phyloP scores from a whole-genome alignment of 805 yeast genomes.

The Candida fluviatilis region DNA sequence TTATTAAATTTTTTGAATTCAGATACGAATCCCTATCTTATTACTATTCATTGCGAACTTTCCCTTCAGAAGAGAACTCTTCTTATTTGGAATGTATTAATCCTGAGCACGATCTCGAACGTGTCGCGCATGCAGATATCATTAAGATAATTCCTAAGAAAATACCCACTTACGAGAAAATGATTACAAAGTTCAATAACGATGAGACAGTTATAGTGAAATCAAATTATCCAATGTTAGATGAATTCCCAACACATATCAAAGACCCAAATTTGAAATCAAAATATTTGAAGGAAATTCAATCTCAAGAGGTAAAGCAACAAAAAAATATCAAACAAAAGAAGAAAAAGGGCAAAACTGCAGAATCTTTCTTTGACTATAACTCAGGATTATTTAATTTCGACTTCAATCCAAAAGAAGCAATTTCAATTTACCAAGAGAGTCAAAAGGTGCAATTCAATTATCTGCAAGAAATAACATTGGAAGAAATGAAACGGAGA shows the following conservation, averaged over 20 bases:
- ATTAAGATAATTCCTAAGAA: slow-evolving; percentile 14
- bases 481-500: slow-evolving; percentile 3
- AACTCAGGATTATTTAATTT: slow-evolving; percentile 20
- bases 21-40: slow-evolving; percentile 18
- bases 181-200: slow-evolving; percentile 13
- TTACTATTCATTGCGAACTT: slow-evolving; percentile 15
- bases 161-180: slow-evolving; percentile 14
- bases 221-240: slow-evolving; percentile 17
- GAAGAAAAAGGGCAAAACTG: background rate
- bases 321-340: background rate
- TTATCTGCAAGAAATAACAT: background rate
- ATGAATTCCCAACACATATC: slow-evolving; percentile 1
- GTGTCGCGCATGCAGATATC: slow-evolving; percentile 11
- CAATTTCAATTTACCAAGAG: slow-evolving; percentile 1
- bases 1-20: slow-evolving; percentile 29
- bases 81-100: slow-evolving; percentile 11
- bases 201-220: slow-evolving; percentile 10
- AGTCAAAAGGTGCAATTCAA: background rate
- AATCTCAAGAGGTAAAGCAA: slow-evolving; percentile 6
- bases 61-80: slow-evolving; percentile 13
- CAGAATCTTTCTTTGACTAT: slow-evolving; percentile 15
- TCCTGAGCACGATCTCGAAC: slow-evolving; percentile 7
- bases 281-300: slow-evolving; percentile 6
- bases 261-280: slow-evolving; percentile 3
- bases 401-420: slow-evolving; percentile 19